These are phyloP conservation scores for Neoconidiobolus thromboides DNA, from an alignment of 371 early-diverging fungal genomes.

Conservation along the genomic window DNA sequence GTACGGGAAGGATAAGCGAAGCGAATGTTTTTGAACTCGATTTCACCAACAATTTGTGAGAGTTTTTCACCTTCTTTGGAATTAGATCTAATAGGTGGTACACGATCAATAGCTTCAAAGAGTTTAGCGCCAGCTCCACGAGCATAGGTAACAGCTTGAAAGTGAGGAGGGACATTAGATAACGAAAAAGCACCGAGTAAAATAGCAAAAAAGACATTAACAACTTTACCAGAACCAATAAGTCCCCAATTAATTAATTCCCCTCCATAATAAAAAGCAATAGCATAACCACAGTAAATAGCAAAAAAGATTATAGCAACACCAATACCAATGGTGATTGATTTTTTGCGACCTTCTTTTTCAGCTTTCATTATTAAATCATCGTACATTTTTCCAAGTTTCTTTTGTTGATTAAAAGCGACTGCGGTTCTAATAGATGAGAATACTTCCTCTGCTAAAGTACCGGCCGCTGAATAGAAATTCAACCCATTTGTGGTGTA, in stretches of 20 bases:
- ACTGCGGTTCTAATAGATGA: conserved; percentile 71
- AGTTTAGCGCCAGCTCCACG: conserved; percentile 39
- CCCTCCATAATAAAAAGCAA: conserved; percentile 43
- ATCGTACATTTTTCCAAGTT: conserved; percentile 40
- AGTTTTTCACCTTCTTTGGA: conserved; percentile 27
- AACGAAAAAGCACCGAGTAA: conserved; percentile 27
- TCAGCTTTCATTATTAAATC: conserved; percentile 27
- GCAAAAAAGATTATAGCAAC: conserved; percentile 38
- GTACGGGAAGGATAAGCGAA: conserved; percentile 61
- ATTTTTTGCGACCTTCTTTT: conserved; percentile 29
- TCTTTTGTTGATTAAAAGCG: conserved; percentile 59
- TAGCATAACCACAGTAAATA: conserved; percentile 37
- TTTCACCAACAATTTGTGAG: conserved; percentile 28
- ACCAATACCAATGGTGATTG: conserved; percentile 25
- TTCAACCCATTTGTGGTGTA: conserved; percentile 17
- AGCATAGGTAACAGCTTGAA: conserved; percentile 37
- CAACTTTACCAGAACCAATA: conserved; percentile 14
- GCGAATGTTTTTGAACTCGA: conserved; percentile 45
- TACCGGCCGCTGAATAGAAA: conserved; percentile 43
- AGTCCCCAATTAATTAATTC: conserved; percentile 23
- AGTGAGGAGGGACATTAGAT: conserved; percentile 28
- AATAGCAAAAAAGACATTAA: conserved; percentile 32
- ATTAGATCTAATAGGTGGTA: conserved; percentile 37
- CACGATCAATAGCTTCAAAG: conserved; percentile 53
- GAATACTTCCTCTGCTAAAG: conserved; percentile 69